phyloP scores from a whole-genome alignment of 176 grass and related monocot genomes.

The Bolboschoenus planiculmis region DNA sequence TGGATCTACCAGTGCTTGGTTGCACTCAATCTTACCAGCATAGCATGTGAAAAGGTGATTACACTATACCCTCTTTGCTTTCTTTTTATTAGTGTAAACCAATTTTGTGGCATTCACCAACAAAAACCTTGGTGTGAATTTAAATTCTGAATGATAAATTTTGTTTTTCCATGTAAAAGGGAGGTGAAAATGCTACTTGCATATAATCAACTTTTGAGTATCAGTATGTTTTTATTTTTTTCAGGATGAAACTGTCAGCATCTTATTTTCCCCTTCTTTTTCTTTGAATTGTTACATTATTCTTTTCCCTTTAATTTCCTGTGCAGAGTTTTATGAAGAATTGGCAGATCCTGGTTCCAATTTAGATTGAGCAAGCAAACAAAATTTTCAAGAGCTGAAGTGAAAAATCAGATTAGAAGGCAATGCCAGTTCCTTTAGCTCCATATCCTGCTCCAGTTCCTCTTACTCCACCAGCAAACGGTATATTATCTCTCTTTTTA shows the following conservation, averaged over 20 bases:
- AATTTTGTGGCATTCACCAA: background rate
- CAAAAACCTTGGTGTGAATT: background rate
- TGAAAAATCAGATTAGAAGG: slow-evolving; percentile 35
- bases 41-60: slow-evolving; percentile 19
- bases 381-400: background rate
- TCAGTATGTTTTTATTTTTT: background rate
- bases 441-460: slow-evolving; percentile 74
- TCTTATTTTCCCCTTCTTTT: slow-evolving; percentile 22
- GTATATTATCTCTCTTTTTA: slow-evolving; percentile 28
- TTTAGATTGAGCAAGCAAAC: slow-evolving; percentile 11
- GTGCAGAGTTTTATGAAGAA: slow-evolving; percentile 30
- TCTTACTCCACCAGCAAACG: slow-evolving; percentile 62
- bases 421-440: slow-evolving; percentile 96
- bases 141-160: background rate
- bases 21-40: slow-evolving; percentile 4
- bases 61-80: background rate
- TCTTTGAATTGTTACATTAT: slow-evolving; percentile 11
- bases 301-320: background rate
- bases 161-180: background rate
- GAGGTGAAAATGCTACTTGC: background rate
- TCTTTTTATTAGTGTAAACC: background rate
- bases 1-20: slow-evolving; percentile 11
- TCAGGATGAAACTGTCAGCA: background rate
- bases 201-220: background rate
- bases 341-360: slow-evolving; percentile 14